Conservation (phyloP, 1,139 yeast species). For the Geotrichum australiense region DNA sequence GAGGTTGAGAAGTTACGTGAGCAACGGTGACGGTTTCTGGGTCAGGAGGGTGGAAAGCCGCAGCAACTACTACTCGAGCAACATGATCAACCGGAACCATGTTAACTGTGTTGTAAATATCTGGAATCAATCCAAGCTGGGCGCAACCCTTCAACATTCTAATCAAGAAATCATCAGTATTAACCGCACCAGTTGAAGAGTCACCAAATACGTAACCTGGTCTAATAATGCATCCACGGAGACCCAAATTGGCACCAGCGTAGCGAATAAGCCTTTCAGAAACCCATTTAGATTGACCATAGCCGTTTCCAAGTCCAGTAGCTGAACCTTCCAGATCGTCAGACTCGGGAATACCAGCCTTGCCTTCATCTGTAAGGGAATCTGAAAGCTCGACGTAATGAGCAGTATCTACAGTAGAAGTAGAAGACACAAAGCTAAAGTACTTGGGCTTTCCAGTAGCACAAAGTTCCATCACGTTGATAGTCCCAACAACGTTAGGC, state of each 20-base stretch:
- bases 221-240: slow-evolving; percentile 81
- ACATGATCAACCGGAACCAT: slow-evolving; percentile 99
- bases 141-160: slow-evolving; percentile 93
- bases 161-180: slow-evolving; percentile 91
- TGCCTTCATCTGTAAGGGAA: slow-evolving; percentile 54
- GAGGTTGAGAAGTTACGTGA: slow-evolving; percentile 96
- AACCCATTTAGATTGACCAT: slow-evolving; percentile 97
- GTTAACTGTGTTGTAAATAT: slow-evolving; percentile 78
- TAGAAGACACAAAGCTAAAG: slow-evolving; percentile 90
- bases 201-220: slow-evolving; percentile 97
- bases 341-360: slow-evolving; percentile 66
- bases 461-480: slow-evolving; percentile 77
- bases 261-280: slow-evolving; percentile 82
- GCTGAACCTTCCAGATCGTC: slow-evolving; percentile 81
- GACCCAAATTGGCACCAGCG: slow-evolving; percentile 74
- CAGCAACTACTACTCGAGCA: slow-evolving; percentile 80
- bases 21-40: slow-evolving; percentile 56
- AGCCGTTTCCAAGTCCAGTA: slow-evolving; percentile 79
- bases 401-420: slow-evolving; percentile 83
- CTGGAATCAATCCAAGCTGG: slow-evolving; percentile 80
- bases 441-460: slow-evolving; percentile 72
- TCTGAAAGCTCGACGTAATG: slow-evolving; percentile 76
- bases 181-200: slow-evolving; percentile 72
- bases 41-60: slow-evolving; percentile 70
- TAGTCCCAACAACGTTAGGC: slow-evolving; percentile 85